These are phyloP conservation scores for Trichocomaceae sp. DNA, from an alignment of 2,329 filamentous ascomycete species.

Conservation along the genomic window DNA sequence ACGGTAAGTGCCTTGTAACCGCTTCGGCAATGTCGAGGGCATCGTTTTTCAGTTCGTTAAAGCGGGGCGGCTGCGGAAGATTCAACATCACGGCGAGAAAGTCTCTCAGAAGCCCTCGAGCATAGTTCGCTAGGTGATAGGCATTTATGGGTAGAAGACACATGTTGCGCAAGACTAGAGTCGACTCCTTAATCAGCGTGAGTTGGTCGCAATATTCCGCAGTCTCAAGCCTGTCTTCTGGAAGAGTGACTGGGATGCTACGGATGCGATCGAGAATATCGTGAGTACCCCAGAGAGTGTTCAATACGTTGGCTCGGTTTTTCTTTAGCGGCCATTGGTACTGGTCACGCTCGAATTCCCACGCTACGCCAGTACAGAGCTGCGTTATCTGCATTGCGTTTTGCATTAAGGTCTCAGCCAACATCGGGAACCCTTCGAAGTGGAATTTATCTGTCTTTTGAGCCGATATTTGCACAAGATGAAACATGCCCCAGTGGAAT, in stretches of 20 bases:
- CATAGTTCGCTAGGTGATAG: conserved; percentile 66
- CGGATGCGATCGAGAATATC: conserved; percentile 68
- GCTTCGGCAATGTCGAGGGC: conserved; percentile 88
- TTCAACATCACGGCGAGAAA: conserved; percentile 75
- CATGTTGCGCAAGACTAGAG: conserved; percentile 89
- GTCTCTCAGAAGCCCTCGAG: conserved; percentile 61
- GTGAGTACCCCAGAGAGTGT: conserved; percentile 60
- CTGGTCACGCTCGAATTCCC: conserved; percentile 66
- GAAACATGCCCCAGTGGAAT: conserved; percentile 86
- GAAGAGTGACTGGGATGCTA: conserved; percentile 52
- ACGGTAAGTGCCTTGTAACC: conserved; percentile 70
- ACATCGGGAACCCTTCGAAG: conserved; percentile 81
- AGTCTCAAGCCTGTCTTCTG: conserved; percentile 63
- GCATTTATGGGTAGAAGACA: conserved; percentile 89
- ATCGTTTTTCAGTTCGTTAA: conserved; percentile 83
- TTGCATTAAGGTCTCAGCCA: conserved; percentile 81
- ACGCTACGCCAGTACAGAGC: conserved; percentile 75
- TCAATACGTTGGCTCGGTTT: conserved; percentile 51
- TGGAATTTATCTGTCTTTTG: conserved; percentile 70
- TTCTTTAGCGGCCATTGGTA: conserved; percentile 39
- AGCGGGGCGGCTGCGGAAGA: conserved; percentile 61
- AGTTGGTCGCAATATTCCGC: conserved; percentile 64
- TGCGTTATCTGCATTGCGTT: conserved; percentile 72
- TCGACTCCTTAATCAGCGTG: conserved; percentile 74
- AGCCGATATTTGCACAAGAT: conserved; percentile 85